These are phyloP conservation scores for Beauveria varroae DNA, from an alignment of 2,329 filamentous ascomycete genomes.

Conservation along the genomic window DNA sequence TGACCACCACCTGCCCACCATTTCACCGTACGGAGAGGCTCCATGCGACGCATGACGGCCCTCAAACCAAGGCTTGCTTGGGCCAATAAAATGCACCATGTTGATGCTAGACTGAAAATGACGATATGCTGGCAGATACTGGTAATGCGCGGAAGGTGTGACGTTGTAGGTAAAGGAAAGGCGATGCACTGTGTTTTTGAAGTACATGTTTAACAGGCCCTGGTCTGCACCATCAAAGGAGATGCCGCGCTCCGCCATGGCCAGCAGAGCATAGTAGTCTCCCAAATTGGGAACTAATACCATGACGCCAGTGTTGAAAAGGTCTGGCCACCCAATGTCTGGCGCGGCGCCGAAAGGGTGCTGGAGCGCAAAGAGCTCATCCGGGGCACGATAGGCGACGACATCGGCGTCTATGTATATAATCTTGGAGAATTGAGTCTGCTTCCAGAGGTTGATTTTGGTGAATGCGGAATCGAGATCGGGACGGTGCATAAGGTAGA, in stretches of 20 bases:
- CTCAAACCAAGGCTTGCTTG: constrained; percentile 79
- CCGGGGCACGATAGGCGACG: constrained; percentile 81
- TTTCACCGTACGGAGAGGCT: constrained; percentile 66
- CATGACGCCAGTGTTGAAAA: constrained; percentile 98
- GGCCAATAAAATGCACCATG: constrained; percentile 90
- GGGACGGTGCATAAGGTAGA: constrained; percentile 83
- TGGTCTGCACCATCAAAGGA: constrained; percentile 98
- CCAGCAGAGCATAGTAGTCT: constrained; percentile 78
- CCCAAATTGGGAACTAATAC: constrained; percentile 77
- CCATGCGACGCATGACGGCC: constrained; percentile 49
- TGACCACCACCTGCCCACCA: constrained; percentile 86
- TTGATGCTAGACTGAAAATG: constrained; percentile 88
- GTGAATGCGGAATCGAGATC: constrained; percentile 92
- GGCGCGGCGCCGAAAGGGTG: constrained; percentile 65
- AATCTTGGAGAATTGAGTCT: constrained; percentile 82
- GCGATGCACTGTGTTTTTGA: constrained; percentile 73
- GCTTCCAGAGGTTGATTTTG: constrained; percentile 91
- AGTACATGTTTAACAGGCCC: constrained; percentile 91
- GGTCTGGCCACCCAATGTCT: constrained; percentile 95
- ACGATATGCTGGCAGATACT: constrained; percentile 90
- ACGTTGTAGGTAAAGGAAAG: constrained; percentile 96
- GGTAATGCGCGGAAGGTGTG: constrained; percentile 92
- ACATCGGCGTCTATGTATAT: constrained; percentile 94
- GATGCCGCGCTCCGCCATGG: constrained; percentile 76
- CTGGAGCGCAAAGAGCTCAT: constrained; percentile 74